Base-by-base conservation (phyloP, 495 filamentous ascomycete species). In the Sporormia fimetaria region DNA sequence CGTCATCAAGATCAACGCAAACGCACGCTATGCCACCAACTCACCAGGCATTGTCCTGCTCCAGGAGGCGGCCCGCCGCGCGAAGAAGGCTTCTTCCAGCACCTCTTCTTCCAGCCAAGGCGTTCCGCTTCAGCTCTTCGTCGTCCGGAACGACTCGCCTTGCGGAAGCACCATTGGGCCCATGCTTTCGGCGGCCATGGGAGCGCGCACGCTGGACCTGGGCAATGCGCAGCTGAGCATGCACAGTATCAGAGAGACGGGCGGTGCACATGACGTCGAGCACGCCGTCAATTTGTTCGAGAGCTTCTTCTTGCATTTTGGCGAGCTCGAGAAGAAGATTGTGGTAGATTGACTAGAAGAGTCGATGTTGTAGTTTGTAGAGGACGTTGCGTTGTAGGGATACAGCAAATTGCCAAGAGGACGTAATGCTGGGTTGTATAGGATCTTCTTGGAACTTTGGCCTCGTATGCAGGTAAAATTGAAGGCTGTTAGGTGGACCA, bases 1-100 rank as follows among this genome's bases (percentile, higher is more conserved):
- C 11, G 87, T 95, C 27, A 83, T 99, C 66, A 99, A 99, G 67
- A 69, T 99, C 66, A 99, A 99, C 61, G 90, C 92, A 34, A 96
- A 95, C 57, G 83, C 86, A 35, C 78, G 87, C 34, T 99, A 99
- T 61, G 83, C 86, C 26, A 95, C 90, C 39, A 95, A 94, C 65
- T 81, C 85, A 3, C 90, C 92, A 10, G 90, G 92, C 12, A 94
- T 95, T 47, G 88, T 92, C 7, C 67, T 96, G 18, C 62, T 95
- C 23, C 81, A 94, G 61, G 88, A 96, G 66, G 74, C 76, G 23
- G 90, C 90, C 6, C 75, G 73, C 36, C 69, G 78, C 41, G 72
- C 75, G 6, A 68, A 62, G 65, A 54, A 28, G 52, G 61, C 24
- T 55, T 57, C 58, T 8, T 56, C 46, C 8, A 52, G 47, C 37